Evolutionary conservation across 1,284 basidiomycete species (phyloP).

Genomic region (Pyrrhoderma noxium): DNA sequence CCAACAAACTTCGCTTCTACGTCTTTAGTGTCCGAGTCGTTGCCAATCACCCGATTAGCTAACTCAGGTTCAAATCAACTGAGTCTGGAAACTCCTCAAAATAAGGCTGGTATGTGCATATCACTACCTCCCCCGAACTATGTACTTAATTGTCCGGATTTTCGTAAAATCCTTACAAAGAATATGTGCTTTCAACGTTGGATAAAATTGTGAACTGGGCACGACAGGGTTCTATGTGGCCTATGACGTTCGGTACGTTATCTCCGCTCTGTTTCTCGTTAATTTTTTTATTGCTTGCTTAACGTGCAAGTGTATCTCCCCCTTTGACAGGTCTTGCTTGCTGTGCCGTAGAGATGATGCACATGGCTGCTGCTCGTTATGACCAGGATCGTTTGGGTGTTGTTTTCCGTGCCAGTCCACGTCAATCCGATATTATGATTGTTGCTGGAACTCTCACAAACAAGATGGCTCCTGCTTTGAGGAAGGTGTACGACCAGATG

Average conservation of each 20-base stretch:
- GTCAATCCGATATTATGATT: constrained; percentile 99
- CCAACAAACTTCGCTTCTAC: constrained; percentile 33
- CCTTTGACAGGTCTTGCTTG: constrained; percentile 76
- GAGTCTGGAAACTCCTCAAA: constrained; percentile 82
- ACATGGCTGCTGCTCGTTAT: constrained; percentile 97
- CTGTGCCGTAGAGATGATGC: constrained; percentile 99
- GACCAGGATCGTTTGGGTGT: constrained; percentile 98
- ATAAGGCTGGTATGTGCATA: constrained; percentile 72
- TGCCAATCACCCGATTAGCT: constrained; percentile 51
- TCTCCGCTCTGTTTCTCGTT: not conserved
- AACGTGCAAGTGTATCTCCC: not conserved
- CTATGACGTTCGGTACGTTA: constrained; percentile 87
- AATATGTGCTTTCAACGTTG: constrained; percentile 93
- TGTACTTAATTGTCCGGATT: too few relatives aligned
- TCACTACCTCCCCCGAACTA: not conserved
- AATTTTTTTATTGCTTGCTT: not conserved
- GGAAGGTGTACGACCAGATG: constrained; percentile 97
- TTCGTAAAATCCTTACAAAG: constrained; percentile 33
- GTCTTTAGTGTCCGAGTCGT: constrained; percentile 43
- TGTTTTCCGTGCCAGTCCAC: constrained; percentile 96
- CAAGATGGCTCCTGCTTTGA: constrained; percentile 98
- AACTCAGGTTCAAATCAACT: constrained; percentile 76
- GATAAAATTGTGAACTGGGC: constrained; percentile 99
- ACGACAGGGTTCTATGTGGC: constrained; percentile 98
- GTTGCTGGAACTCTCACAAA: constrained; percentile 98